Conservation (phyloP, 805 yeast species). For the Wickerhamomyces chaumierensis region DNA sequence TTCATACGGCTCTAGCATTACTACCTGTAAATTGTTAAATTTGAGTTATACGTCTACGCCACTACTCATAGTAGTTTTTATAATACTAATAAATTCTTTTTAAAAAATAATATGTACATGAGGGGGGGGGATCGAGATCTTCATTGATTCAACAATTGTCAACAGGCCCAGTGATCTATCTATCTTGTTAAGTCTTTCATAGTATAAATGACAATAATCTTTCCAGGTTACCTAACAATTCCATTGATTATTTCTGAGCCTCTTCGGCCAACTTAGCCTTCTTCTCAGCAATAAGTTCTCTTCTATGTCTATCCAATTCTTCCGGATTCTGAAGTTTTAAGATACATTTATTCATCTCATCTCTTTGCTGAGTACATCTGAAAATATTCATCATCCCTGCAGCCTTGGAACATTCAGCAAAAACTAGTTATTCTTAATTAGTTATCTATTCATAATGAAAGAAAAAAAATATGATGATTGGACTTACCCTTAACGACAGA, state of each 20-base stretch:
- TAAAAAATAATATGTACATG: too few relatives aligned
- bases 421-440: conserved; percentile 21
- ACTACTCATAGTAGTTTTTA: too few relatives aligned
- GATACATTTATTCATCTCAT: conserved; percentile 54
- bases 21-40: too few relatives aligned
- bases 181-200: too few relatives aligned
- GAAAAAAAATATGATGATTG: conserved; percentile 43
- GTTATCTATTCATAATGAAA: background rate
- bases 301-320: conserved; percentile 61
- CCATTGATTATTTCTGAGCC: background rate
- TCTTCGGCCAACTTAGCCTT: conserved; percentile 18
- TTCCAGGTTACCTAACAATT: too few relatives aligned
- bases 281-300: conserved; percentile 50
- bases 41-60: too few relatives aligned
- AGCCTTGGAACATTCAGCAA: conserved; percentile 53
- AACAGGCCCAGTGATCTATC: too few relatives aligned
- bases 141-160: too few relatives aligned
- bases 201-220: too few relatives aligned
- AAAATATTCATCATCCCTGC: conserved; percentile 58
- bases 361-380: conserved; percentile 48
- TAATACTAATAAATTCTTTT: too few relatives aligned
- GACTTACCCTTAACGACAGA: conserved; percentile 58
- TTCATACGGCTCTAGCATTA: too few relatives aligned
- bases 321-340: conserved; percentile 46
- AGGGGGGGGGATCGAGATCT: too few relatives aligned